Base-by-base conservation (phyloP, 495 filamentous ascomycete genomes). In the Aspergillus heteromorphus region DNA sequence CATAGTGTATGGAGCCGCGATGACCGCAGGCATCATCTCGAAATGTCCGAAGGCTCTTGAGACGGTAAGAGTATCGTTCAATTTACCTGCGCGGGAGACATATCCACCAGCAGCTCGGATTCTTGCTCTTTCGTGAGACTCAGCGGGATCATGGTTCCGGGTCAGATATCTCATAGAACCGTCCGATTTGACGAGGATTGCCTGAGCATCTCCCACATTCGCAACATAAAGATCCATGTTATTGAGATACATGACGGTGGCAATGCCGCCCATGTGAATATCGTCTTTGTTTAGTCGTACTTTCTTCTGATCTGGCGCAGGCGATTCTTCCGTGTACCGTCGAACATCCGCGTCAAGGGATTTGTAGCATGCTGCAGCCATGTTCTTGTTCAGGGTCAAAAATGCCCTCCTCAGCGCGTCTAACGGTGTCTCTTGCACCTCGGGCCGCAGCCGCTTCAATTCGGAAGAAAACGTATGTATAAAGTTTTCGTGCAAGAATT, bases 41-140 rank as follows among this genome's bases (percentile, higher is more conserved):
- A 92, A 86, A 69, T 95, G 95, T 6, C 93, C 93, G 69, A 99
- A 99, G 5, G 92, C 91, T 25, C 93, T 81, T 20, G 95, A 97
- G 8, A 97, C 90, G 40, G 92, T 83, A 27, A 99, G 85, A 0
- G 86, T 62, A 66, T 97, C 93, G 65, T 97, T 97, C 36, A 99
- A 76, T 65, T 89, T 95, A 9, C 93, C 93, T 63, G 92, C 89
- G 34, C 93, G 83, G 30, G 92, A 95, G 17, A 99, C 95, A 72
- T 87, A 99, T 6, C 95, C 93, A 16, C 93, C 93, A 14, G 95
- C 93, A 61, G 95, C 88, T 11, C 92, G 87, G 62, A 99, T 96
- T 40, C 93, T 86, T 57, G 89, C 82, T 30, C 93, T 81, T 69
- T 99, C 93, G 19, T 72, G 74, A 11, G 83, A 71, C 59, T 93